A percentile compares a stretch with the other conserved stretches of the same genome.
Evolutionary conservation across 176 grass and related monocot genomes (phyloP).

Genomic region (Avena insularis): DNA sequence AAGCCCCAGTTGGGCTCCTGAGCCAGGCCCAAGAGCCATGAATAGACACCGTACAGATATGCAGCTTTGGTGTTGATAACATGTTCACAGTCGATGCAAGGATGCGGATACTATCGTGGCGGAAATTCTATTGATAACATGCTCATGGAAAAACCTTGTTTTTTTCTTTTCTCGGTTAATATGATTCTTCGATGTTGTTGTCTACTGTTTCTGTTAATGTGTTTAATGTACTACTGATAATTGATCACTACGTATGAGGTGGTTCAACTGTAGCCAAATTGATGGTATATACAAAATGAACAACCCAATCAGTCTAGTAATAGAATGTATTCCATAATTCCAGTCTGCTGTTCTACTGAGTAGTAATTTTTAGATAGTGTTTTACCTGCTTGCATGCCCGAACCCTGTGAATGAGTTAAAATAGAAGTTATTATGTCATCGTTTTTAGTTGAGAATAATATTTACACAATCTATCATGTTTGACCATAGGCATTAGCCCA

Average conservation of each 20-base stretch:
- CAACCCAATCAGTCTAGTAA: background rate
- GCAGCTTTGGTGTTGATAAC: background rate
- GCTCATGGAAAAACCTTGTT: background rate
- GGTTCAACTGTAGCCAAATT: background rate
- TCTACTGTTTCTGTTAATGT: slow-evolving; percentile 1
- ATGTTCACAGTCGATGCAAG: background rate
- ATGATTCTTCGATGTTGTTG: background rate
- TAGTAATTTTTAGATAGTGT: background rate
- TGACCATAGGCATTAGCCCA: slow-evolving; percentile 24
- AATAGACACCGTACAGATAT: background rate
- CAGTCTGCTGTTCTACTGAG: background rate
- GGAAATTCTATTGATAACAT: background rate
- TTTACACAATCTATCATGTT: background rate
- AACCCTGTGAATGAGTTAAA: background rate
- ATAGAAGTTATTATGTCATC: background rate
- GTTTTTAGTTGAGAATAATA: slow-evolving; percentile 4
- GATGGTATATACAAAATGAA: background rate
- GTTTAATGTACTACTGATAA: background rate
- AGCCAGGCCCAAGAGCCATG: background rate
- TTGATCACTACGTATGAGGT: background rate
- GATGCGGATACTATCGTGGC: background rate
- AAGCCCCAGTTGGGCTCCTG: background rate
- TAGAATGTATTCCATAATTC: background rate
- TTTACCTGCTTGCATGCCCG: background rate
- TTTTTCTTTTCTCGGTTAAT: background rate